phyloP scores from a whole-genome alignment of 1,284 basidiomycete genomes.

The Naganishia liquefaciens region DNA sequence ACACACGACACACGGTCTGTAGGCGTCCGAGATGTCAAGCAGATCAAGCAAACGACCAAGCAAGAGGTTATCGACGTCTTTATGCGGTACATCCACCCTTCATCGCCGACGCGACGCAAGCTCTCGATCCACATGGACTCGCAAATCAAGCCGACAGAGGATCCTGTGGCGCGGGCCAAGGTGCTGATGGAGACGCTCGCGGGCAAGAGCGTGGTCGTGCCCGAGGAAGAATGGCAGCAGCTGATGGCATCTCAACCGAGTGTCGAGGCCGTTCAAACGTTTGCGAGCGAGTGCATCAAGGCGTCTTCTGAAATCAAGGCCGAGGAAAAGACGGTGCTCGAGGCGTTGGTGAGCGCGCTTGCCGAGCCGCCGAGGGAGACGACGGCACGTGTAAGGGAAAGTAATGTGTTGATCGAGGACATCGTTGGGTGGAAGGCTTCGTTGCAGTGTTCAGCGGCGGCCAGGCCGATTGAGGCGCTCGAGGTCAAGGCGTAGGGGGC shows the following conservation, averaged over 20 bases:
- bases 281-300: conserved; percentile 62
- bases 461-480: conserved; percentile 17
- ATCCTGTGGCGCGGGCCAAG: conserved; percentile 62
- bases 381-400: conserved; percentile 52
- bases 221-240: conserved; percentile 56
- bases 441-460: conserved; percentile 48
- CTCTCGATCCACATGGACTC: conserved; percentile 78
- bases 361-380: conserved; percentile 56
- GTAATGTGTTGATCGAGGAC: conserved; percentile 68
- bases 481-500: background rate
- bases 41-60: conserved; percentile 68
- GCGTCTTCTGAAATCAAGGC: conserved; percentile 39
- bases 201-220: conserved; percentile 60
- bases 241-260: conserved; percentile 50
- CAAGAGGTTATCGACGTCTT: conserved; percentile 77
- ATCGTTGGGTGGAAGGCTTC: conserved; percentile 69
- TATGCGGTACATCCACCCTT: conserved; percentile 68
- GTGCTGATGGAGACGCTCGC: conserved; percentile 65
- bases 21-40: conserved; percentile 69
- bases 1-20: conserved; percentile 24
- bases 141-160: conserved; percentile 59
- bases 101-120: conserved; percentile 69
- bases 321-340: conserved; percentile 59
- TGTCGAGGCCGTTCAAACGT: conserved; percentile 59
- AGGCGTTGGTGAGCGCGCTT: conserved; percentile 61